Evolutionary conservation across 768 basidiomycete species (phyloP).

Genomic region (Filobasidium floriforme): DNA sequence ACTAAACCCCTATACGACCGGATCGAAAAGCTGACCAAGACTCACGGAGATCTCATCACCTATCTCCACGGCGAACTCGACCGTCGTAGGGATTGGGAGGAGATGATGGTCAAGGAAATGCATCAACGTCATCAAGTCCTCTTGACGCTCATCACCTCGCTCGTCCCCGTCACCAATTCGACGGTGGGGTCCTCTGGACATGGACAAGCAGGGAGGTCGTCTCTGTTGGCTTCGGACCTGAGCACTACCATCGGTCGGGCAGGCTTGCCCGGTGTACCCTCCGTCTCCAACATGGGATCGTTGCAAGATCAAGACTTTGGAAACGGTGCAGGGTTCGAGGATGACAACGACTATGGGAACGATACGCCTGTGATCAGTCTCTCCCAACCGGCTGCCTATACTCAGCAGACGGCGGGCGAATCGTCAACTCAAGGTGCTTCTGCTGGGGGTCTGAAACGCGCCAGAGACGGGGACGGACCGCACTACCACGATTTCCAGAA

Average conservation of each 20-base stretch:
- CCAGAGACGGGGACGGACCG: neutral
- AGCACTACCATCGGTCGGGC: slow-evolving; percentile 2
- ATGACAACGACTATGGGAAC: neutral
- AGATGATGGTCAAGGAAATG: slow-evolving; percentile 14
- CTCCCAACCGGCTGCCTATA: neutral
- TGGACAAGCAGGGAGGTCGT: neutral
- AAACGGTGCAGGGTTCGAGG: neutral
- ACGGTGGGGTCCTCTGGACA: neutral
- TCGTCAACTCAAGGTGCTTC: neutral
- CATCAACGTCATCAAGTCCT: slow-evolving; percentile 13
- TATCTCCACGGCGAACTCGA: slow-evolving; percentile 16
- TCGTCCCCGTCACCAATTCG: neutral
- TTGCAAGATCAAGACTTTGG: neutral
- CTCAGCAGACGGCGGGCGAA: neutral
- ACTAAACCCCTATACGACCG: slow-evolving; percentile 9
- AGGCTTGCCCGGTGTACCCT: neutral
- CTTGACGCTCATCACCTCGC: neutral
- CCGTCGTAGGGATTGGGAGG: slow-evolving; percentile 17
- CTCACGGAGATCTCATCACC: slow-evolving; percentile 12
- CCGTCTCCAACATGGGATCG: neutral
- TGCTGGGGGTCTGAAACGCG: neutral
- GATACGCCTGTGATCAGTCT: neutral
- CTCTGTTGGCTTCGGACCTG: neutral
- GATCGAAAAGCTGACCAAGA: slow-evolving; percentile 11
- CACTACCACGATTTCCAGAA: neutral